A percentile compares a stretch with the other conserved stretches of the same genome.
These are phyloP conservation scores for Osmanthus fragrans DNA, from an alignment of 257 asterid genomes.

Conservation along the genomic window DNA sequence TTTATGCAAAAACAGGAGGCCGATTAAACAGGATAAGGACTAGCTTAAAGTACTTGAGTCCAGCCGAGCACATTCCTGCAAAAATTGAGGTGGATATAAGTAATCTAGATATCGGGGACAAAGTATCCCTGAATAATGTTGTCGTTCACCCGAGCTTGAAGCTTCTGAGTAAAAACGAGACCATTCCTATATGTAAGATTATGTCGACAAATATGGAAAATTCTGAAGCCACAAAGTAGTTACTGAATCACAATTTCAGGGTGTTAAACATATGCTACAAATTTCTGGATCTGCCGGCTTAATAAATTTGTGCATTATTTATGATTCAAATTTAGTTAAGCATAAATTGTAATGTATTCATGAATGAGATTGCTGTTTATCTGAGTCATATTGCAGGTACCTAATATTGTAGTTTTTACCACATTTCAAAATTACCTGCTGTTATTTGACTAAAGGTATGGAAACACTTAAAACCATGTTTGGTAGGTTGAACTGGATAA, in stretches of 20 bases:
- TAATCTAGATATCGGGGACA: slow-evolving; percentile 80
- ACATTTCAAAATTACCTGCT: neutral
- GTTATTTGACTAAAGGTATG: neutral
- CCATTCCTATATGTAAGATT: slow-evolving; percentile 82
- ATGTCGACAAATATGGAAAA: slow-evolving; percentile 40
- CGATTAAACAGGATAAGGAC: slow-evolving; percentile 50
- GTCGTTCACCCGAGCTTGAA: slow-evolving; percentile 73
- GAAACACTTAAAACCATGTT: neutral
- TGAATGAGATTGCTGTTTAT: neutral
- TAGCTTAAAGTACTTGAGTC: slow-evolving; percentile 66
- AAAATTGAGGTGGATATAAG: slow-evolving; percentile 86
- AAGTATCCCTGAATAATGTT: slow-evolving; percentile 53
- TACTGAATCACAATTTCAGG: slow-evolving; percentile 14
- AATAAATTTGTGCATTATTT: slow-evolving; percentile 23
- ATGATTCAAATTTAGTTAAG: neutral
- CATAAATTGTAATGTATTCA: neutral
- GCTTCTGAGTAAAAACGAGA: slow-evolving; percentile 76
- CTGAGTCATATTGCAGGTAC: neutral
- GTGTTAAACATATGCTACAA: slow-evolving; percentile 4
- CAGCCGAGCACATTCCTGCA: slow-evolving; percentile 80
- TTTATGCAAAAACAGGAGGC: slow-evolving; percentile 61
- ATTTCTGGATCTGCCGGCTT: slow-evolving; percentile 1
- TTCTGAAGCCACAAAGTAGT: slow-evolving; percentile 23
- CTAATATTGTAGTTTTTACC: neutral
- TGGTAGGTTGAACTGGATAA: neutral